Conservation (phyloP, 2,329 filamentous ascomycete genomes). For the Aspergillus latus region DNA sequence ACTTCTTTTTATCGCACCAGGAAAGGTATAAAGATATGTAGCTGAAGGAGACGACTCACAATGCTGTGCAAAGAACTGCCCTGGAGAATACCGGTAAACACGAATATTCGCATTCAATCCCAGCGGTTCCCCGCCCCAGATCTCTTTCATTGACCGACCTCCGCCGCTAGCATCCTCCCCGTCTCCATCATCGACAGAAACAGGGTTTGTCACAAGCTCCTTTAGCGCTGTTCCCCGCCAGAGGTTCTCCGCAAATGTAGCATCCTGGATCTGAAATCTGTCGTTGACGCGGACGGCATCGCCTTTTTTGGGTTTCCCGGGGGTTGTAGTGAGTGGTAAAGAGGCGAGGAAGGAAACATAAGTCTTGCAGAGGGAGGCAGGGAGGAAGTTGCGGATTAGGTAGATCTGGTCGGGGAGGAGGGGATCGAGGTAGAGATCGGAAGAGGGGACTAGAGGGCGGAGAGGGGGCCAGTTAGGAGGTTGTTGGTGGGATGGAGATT, state of each 20-base stretch:
- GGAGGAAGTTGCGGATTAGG: slow-evolving; percentile 72
- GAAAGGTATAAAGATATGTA: background rate
- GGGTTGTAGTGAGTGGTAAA: slow-evolving; percentile 73
- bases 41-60: slow-evolving; percentile 58
- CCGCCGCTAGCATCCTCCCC: slow-evolving; percentile 20
- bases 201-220: slow-evolving; percentile 51
- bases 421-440: slow-evolving; percentile 61
- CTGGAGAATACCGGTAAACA: slow-evolving; percentile 80
- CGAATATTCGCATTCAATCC: slow-evolving; percentile 86
- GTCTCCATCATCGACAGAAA: slow-evolving; percentile 13
- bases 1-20: background rate
- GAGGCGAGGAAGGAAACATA: slow-evolving; percentile 72
- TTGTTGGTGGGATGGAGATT: background rate
- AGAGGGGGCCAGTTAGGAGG: slow-evolving; percentile 70
- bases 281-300: slow-evolving; percentile 87
- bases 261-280: slow-evolving; percentile 78
- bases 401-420: slow-evolving; percentile 67
- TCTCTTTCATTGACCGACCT: slow-evolving; percentile 30
- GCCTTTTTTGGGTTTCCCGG: slow-evolving; percentile 72
- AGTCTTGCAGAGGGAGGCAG: slow-evolving; percentile 69
- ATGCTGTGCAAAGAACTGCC: slow-evolving; percentile 90
- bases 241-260: slow-evolving; percentile 68
- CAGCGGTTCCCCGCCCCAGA: slow-evolving; percentile 79
- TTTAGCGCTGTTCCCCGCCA: slow-evolving; percentile 77
- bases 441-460: slow-evolving; percentile 65